Evolutionary conservation across 1,284 basidiomycete genomes (phyloP).

Genomic region (Xerocomus subilludens): DNA sequence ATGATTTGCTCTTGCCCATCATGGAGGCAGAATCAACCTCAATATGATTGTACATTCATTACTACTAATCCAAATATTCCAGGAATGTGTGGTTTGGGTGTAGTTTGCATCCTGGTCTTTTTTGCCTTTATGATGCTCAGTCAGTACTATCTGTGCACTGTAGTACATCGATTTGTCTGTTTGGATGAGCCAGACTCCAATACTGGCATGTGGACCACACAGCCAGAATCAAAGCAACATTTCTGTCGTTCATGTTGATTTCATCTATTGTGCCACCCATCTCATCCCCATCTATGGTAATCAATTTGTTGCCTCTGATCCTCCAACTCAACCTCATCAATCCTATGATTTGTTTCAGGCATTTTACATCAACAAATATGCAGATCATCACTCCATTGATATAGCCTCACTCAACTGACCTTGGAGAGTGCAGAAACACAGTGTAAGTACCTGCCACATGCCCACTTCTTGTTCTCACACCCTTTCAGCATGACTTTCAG

Average conservation of each 20-base stretch:
- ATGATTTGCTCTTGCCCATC: no score
- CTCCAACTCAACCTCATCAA: background rate
- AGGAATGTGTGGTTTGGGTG: no score
- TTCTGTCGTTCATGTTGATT: background rate
- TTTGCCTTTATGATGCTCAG: background rate
- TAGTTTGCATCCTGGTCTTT: no score
- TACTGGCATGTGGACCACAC: background rate
- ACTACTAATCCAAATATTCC: no score
- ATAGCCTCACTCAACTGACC: no score
- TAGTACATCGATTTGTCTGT: background rate
- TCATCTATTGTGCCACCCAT: background rate
- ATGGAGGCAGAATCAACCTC: no score
- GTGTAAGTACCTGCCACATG: no score
- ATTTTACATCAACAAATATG: background rate
- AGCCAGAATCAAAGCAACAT: background rate
- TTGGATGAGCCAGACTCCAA: background rate
- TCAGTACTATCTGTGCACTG: background rate
- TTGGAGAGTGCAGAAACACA: no score
- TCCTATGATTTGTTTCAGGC: background rate
- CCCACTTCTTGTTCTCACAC: no score
- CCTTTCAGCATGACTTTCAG: no score
- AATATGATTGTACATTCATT: no score
- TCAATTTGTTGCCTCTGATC: background rate
- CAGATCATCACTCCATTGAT: background rate
- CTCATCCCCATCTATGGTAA: background rate